Conservation (phyloP, 441 rosid species). For the Bruguiera hainesii region DNA sequence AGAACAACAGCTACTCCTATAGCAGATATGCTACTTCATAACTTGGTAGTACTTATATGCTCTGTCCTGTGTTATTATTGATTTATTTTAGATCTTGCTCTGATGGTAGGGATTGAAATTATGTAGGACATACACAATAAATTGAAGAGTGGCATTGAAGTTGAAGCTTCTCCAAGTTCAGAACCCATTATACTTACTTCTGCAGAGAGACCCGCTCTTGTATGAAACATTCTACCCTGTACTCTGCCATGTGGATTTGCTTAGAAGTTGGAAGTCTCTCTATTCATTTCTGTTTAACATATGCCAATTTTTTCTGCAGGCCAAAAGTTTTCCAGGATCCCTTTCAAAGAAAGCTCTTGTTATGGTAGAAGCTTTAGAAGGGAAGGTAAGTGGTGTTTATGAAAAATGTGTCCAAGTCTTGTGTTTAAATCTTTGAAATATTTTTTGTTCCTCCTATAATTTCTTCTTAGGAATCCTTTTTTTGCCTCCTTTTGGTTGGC, state of each 20-base stretch:
- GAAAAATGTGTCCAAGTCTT: slow-evolving; percentile 3
- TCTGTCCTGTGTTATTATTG: slow-evolving; percentile 16
- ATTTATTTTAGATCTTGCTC: slow-evolving; percentile 15
- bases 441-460: slow-evolving; percentile 8
- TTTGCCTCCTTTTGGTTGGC: not conserved
- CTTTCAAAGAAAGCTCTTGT: slow-evolving; percentile 71
- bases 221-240: slow-evolving; percentile 35
- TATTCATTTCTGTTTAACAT: slow-evolving; percentile 9
- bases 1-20: slow-evolving; percentile 76
- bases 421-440: slow-evolving; percentile 6
- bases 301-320: slow-evolving; percentile 40
- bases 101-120: slow-evolving; percentile 21
- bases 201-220: slow-evolving; percentile 67
- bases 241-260: slow-evolving; percentile 8
- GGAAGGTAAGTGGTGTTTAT: slow-evolving; percentile 60
- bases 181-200: slow-evolving; percentile 46
- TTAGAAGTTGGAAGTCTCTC: slow-evolving; percentile 4
- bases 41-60: slow-evolving; percentile 51
- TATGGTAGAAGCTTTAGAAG: slow-evolving; percentile 78
- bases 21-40: slow-evolving; percentile 61
- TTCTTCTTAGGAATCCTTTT: not conserved
- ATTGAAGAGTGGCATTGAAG: slow-evolving; percentile 76
- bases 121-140: slow-evolving; percentile 70
- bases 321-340: slow-evolving; percentile 68
- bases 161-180: slow-evolving; percentile 54